Base-by-base conservation (phyloP, 2,329 filamentous ascomycete genomes). In the Fusarium aywerte region DNA sequence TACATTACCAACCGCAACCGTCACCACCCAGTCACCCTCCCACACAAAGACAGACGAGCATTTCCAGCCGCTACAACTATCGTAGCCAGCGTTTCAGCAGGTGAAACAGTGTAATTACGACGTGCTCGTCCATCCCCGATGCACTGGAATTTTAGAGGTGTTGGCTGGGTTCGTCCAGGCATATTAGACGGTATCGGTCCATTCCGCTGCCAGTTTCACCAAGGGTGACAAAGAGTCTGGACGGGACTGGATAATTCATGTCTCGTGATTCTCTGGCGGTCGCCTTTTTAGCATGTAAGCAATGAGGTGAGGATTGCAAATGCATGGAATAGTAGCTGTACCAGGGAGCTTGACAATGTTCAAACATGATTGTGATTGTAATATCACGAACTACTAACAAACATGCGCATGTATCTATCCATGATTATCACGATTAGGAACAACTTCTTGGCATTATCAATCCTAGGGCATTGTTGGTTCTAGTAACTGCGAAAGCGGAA, bases 91-190 rank as follows among this genome's bases (percentile, higher is more conserved):
- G 31, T 31, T 15, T 20, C 11, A 25, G 4, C 13, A 2, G 25
- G 8, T 48, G 59, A 67, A 25, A 56, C 59, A 64, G 2, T 31
- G 3, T 16, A 20, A 36, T 39, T 21, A 35, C 20, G 27, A 23
- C 35, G 40, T 48, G 51, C 51, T 33, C 42, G 36, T 42, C 18
- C 21, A 35, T 6, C 12, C 25, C 25, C 29, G 32, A n/a, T 42
- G 18, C 11, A 21, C 23, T 18, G n/a, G n/a, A 20, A 4, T 13
- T 8, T 12, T 10, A 16, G 4, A n/a, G 7, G 8, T 21, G 20
- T 12, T 16, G 31, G 8, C 40, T 38, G 20, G 8, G 16, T 45
- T 44, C 51, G 16, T 57, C 29, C 11, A 33, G 13, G 9, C 3
- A 21, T 23, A 12, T 10, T 7, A 21, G 21, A 33, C 43, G 21